Evolutionary conservation across 495 filamentous ascomycete species (phyloP), one percentile per base, ranked within the genome.

Genomic region (Amphirosellinia nigrospora): DNA sequence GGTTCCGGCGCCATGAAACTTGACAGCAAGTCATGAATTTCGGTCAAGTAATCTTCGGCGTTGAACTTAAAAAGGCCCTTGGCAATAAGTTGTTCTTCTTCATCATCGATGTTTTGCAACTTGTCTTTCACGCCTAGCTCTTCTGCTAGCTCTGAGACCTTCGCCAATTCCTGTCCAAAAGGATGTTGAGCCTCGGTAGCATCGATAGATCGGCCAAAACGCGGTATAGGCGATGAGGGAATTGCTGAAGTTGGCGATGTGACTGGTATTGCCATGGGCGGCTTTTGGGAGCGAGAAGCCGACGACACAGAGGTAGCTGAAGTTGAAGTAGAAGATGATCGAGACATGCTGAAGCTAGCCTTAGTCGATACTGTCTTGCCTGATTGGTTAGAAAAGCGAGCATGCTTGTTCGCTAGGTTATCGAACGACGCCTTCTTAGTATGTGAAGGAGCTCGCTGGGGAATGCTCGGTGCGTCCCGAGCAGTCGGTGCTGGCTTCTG

Each of bases 131-230:
- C 85, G 19, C 92, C 91, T 68, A 92, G 93, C 76, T 97, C 94
- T 80, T 98, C 96, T 0, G 91, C 94, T 13, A 98, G 86, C 80
- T 94, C 92, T 56, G 90, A 86, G 4, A 93, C 86, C 75, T 93
- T 87, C 39, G 90, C 90, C 46, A 94, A 82, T 78, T 94, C 92
- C n/a, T 85, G 84, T 7, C 89, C 92, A 74, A 93, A 93, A 13
- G 90, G 90, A 69, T 85, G 79, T n/a, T 75, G 73, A 28, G 72
- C 68, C 23, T 78, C 79, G 30, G 76, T 52, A 69, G 55, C 70
- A 61, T 76, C 74, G 10, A 21, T 60, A 13, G 64, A 43, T 10
- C 76, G 76, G 52, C 70, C 77, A 77, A 64, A 78, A 65, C 34
- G 77, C 66, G 55, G 77, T 71, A 71, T 76, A 70, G 55, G 81